Percentiles rank a stretch among this genome's conserved stretches.
These are phyloP conservation scores for Drosera spatulata DNA, from an alignment of 179 eudicot species.

Conservation along the genomic window DNA sequence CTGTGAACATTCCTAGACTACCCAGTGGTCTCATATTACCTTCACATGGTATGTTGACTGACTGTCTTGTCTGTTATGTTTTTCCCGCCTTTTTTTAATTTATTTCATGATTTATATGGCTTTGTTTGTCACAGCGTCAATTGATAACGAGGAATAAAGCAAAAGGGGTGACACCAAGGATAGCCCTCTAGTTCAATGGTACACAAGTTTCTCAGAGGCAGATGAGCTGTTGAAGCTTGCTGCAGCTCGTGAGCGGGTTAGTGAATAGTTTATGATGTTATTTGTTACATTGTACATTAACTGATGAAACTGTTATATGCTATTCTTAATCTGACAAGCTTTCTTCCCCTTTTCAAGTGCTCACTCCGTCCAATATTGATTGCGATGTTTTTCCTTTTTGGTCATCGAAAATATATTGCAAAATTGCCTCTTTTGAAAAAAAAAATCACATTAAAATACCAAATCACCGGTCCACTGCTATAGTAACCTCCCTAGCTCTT, in stretches of 20 bases:
- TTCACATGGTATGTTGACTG: constrained; percentile 40
- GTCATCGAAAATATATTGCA: too few species aligned
- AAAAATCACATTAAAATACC: too few species aligned
- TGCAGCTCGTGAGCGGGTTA: constrained; percentile 86
- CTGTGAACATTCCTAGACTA: constrained; percentile 56
- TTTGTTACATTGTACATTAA: too few species aligned
- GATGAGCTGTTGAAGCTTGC: constrained; percentile 88
- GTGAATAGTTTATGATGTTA: too few species aligned
- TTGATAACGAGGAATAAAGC: constrained; percentile 55
- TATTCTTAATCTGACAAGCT: too few species aligned
- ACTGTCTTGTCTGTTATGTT: background rate
- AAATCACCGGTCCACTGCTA: too few species aligned
- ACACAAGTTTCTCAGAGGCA: constrained; percentile 71
- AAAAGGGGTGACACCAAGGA: constrained; percentile 76
- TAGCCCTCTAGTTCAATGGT: constrained; percentile 68
- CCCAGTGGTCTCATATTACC: constrained; percentile 61
- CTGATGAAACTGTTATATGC: too few species aligned
- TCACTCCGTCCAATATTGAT: too few species aligned
- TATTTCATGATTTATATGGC: constrained; percentile 1
- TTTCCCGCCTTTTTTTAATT: constrained; percentile 1
- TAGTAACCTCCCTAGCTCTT: too few species aligned
- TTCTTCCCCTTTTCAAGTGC: too few species aligned
- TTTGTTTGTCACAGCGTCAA: constrained; percentile 28
- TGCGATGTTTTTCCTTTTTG: too few species aligned
- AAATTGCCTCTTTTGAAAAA: too few species aligned